A percentile compares a stretch with the other conserved stretches of the same genome.
These are phyloP conservation scores for Capsicum chinense DNA, from an alignment of 257 asterid species.

Conservation along the genomic window DNA sequence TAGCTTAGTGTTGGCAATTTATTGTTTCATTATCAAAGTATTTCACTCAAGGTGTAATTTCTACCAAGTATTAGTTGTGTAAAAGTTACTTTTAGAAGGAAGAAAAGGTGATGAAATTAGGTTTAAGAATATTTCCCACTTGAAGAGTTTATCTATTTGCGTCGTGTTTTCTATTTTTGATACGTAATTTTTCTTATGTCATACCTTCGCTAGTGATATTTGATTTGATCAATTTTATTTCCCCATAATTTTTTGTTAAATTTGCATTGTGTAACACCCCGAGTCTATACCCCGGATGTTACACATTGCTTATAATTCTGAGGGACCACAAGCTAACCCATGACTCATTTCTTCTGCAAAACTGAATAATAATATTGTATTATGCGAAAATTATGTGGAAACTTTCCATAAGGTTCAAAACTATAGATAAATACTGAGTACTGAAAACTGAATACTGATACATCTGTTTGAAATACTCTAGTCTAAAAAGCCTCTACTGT, in stretches of 20 bases:
- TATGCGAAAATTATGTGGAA: no score
- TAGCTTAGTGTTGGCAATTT: neutral
- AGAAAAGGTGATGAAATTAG: neutral
- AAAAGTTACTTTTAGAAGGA: neutral
- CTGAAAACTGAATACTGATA: no score
- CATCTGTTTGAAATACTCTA: no score
- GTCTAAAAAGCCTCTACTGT: no score
- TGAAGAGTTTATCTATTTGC: neutral
- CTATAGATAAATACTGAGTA: no score
- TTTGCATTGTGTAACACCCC: neutral
- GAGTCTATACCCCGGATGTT: no score
- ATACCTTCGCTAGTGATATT: neutral
- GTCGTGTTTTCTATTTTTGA: neutral
- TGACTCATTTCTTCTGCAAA: no score
- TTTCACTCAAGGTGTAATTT: neutral
- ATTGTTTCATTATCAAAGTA: neutral
- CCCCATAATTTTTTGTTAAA: neutral
- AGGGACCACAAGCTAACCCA: no score
- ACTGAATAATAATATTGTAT: no score
- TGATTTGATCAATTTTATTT: conserved; percentile 18
- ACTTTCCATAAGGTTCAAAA: no score
- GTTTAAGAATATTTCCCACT: neutral
- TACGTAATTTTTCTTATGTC: neutral
- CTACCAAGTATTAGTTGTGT: neutral
- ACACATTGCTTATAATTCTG: no score